A percentile compares a stretch with the other conserved stretches of the same genome.
Conservation (phyloP, 2,329 filamentous ascomycete genomes). For the Graphilbum sp. region DNA sequence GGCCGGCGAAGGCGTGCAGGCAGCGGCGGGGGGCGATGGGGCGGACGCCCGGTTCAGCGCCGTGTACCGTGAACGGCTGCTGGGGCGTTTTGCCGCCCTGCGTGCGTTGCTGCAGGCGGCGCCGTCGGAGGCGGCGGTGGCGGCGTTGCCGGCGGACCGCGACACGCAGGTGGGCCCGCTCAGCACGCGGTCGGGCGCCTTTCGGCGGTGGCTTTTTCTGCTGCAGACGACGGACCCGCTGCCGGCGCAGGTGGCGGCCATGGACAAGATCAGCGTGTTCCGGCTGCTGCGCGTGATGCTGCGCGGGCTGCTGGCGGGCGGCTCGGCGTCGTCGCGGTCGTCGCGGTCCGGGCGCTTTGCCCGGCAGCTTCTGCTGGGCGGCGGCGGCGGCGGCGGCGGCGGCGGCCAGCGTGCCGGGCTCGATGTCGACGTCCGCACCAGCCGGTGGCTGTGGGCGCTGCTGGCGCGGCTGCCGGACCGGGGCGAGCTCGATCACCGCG, state of each 20-base stretch:
- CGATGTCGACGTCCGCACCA: slow-evolving; percentile 47
- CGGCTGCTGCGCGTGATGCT: slow-evolving; percentile 51
- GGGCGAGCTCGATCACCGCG: slow-evolving; percentile 58
- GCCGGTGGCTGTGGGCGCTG: slow-evolving; percentile 74
- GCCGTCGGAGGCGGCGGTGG: slow-evolving; percentile 35
- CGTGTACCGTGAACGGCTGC: slow-evolving; percentile 52
- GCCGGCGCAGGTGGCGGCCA: slow-evolving; percentile 42
- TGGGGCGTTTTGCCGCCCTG: slow-evolving; percentile 47
- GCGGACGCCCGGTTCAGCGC: slow-evolving; percentile 31
- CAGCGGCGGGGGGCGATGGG: slow-evolving; percentile 6
- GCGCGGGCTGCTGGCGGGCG: slow-evolving; percentile 41
- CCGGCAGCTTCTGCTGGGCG: slow-evolving; percentile 1
- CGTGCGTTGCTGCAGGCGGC: slow-evolving; percentile 41
- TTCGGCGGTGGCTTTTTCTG: slow-evolving; percentile 33
- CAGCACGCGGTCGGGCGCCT: slow-evolving; percentile 31
- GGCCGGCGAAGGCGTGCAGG: too few species aligned
- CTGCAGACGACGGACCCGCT: slow-evolving; percentile 37
- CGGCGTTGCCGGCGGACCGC: slow-evolving; percentile 35
- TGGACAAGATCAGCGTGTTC: slow-evolving; percentile 51
- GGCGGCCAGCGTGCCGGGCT: slow-evolving; percentile 18
- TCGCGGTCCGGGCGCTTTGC: slow-evolving; percentile 6
- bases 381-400: background rate
- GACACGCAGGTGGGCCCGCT: slow-evolving; percentile 38
- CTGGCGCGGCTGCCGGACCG: slow-evolving; percentile 58
- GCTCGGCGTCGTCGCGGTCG: slow-evolving; percentile 6